phyloP scores from a whole-genome alignment of 352 stramenopile genomes.

The Phytophthora pseudosyringae region DNA sequence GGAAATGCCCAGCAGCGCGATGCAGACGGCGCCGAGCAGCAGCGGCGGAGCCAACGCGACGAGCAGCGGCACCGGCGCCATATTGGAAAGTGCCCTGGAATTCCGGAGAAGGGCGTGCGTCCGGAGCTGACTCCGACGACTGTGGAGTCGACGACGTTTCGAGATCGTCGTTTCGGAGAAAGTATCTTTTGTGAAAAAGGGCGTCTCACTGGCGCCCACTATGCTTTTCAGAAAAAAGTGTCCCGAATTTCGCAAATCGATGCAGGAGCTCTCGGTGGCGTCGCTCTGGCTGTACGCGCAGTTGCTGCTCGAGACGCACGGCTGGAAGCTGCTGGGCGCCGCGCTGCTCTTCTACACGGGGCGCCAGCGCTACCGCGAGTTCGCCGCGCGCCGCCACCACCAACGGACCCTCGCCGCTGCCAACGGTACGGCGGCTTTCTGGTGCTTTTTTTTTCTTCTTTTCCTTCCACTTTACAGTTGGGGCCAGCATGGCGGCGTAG shows the following conservation, averaged over 20 bases:
- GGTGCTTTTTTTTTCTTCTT: slow-evolving; percentile 7
- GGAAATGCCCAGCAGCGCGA: slow-evolving; percentile 23
- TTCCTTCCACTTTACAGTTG: slow-evolving; percentile 14
- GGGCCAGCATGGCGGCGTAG: slow-evolving; percentile 7
- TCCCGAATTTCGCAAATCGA: slow-evolving; percentile 21
- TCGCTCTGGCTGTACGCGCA: slow-evolving; percentile 35
- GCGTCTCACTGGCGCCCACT: slow-evolving; percentile 17
- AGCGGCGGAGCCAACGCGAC: slow-evolving; percentile 13
- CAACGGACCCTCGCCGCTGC: slow-evolving; percentile 45
- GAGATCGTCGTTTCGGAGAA: slow-evolving; percentile 23
- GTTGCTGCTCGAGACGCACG: slow-evolving; percentile 51
- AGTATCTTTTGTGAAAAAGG: slow-evolving; percentile 31
- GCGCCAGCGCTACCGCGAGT: slow-evolving; percentile 38
- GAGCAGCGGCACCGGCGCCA: slow-evolving; percentile 16
- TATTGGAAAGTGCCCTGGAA: slow-evolving; percentile 11
- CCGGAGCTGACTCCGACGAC: slow-evolving; percentile 16
- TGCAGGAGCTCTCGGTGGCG: slow-evolving; percentile 2
- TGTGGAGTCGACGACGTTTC: slow-evolving; percentile 33
- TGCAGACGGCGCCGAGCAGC: slow-evolving; percentile 13
- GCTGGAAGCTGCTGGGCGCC: slow-evolving; percentile 55
- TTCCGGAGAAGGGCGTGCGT: slow-evolving; percentile 19
- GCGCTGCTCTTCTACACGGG: slow-evolving; percentile 37
- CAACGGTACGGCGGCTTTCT: slow-evolving; percentile 51
- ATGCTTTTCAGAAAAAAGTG: slow-evolving; percentile 35
- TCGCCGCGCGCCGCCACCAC: slow-evolving; percentile 35